Evolutionary conservation across 352 stramenopile species (phyloP), one percentile per base, ranked within the genome.

Genomic region (Blastocystis sp.): DNA sequence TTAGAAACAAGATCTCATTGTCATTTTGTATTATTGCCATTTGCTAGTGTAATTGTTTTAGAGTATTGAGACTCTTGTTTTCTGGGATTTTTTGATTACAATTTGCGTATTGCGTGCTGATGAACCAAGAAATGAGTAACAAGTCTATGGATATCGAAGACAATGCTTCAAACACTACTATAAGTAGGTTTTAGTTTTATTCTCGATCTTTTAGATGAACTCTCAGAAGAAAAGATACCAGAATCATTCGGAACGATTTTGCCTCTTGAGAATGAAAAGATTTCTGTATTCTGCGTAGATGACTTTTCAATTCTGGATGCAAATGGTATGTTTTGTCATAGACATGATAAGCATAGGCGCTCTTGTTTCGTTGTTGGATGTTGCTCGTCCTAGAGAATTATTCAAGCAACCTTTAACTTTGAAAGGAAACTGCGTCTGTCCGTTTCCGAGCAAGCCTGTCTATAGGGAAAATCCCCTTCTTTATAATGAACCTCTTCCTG

Each of bases 241-340:
- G 26, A 6, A 7, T 37, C 43, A 23, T 54, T 53, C 11, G 73
- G 53, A 43, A 53, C 50, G 9, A 18, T 84, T 15, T 41, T 84
- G 18, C 26, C 1, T 18, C 29, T 50, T 23, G 56, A 43, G 29
- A 50, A 47, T 39, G 43, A 84, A 43, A 55, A 84, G 29, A 41
- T 84, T 9, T 34, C 73, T 18, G 47, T 84, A 47, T 84, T 84
- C 47, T 84, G 73, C 45, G 53, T 84, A 45, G 45, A 47, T 39
- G 56, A 26, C 18, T 84, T 69, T 66, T 64, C 50, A 68, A 84
- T 84, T 29, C 59, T 11, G 29, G 73, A 84, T 13, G 37, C 37
- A 45, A 84, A 66, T 66, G 50, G 73, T 84, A 69, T 15, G 3
- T 5, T 13, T n/a, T 47, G 23, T 29, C 23, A 34, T 4, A 4